phyloP scores from a whole-genome alignment of 345 rosid species.

The Capsella bursapastoris region DNA sequence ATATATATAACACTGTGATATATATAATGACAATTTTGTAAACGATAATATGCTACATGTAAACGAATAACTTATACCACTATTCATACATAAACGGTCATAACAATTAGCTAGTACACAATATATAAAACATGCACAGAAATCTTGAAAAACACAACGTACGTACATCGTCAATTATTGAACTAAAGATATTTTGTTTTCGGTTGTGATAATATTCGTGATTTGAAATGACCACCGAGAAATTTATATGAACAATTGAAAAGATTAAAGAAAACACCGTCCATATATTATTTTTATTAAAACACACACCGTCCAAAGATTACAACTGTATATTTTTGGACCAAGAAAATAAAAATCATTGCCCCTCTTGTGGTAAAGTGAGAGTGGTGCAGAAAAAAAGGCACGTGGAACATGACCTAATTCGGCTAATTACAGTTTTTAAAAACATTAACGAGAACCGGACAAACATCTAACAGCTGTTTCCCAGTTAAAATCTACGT shows the following conservation, averaged over 20 bases:
- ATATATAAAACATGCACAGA: not conserved
- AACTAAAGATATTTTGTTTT: not conserved
- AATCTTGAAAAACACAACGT: constrained; percentile 7
- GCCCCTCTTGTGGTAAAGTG: constrained; percentile 25
- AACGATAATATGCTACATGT: not conserved
- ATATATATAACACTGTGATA: too few relatives aligned
- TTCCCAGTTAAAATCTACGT: constrained; percentile 29
- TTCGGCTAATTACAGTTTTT: constrained; percentile 10
- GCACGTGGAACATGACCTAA: constrained; percentile 48
- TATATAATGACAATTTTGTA: too few relatives aligned
- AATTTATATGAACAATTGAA: constrained; percentile 1
- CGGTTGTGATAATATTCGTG: not conserved
- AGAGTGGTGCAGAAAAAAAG: constrained; percentile 35
- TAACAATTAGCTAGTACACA: not conserved
- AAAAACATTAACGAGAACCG: not conserved
- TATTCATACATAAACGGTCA: too few relatives aligned
- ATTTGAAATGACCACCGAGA: constrained; percentile 19
- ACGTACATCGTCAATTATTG: constrained; percentile 24
- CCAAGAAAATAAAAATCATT: constrained; percentile 32
- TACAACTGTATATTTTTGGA: constrained; percentile 24
- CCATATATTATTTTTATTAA: constrained; percentile 27
- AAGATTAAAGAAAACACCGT: constrained; percentile 28
- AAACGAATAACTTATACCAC: not conserved
- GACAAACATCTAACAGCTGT: constrained; percentile 39
- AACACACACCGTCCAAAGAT: constrained; percentile 40